Evolutionary conservation across 129 eudicot species (phyloP), one percentile per base, ranked within the genome.

Genomic region (Erigeron canadensis): DNA sequence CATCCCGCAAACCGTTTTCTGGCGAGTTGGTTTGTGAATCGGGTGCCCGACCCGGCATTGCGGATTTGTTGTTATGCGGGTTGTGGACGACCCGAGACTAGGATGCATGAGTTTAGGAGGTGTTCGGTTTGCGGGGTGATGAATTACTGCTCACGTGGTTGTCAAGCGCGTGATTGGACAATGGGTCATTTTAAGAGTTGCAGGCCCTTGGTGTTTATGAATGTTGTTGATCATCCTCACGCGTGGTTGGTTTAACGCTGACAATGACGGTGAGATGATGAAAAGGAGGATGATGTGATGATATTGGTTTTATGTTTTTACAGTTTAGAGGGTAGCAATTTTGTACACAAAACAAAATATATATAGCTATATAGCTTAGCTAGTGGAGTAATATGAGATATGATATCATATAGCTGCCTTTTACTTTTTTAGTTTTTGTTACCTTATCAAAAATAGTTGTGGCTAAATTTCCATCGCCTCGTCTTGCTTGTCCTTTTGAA

Each of bases 161-260:
- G 88, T 63, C 85, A 84, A 72, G 84, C 88, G 39, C 85, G 66
- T 17, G 84, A 84, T 23, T 84, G 88, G 88, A 80, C 79, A 57
- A 21, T 63, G 43, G 73, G 88, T 1, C 88, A 84, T 47, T 63
- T 42, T 48, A 63, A 1, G 34, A 63, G 54, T 7, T 84, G 88
- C 23, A 21, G 63, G 12, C 85, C 77, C 0, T 22, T 53, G 76
- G 51, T 34, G 75, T 63, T 75, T 53, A 40, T 40, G 13, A 9
- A 21, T 13, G 53, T 59, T 18, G 74, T n/a, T 53, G 50, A 53
- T 10, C 16, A 39, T 64, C n/a, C n/a, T n/a, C n/a, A n/a, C n/a
- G 75, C 18, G 15, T 42, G 69, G 69, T n/a, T 22, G 47, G 11
- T 11, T 10, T n/a, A 16, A 53, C 63, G 53, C 69, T 28, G 39